These are phyloP conservation scores for Nectriaceae sp. DNA, from an alignment of 2,329 filamentous ascomycete genomes.

Conservation along the genomic window DNA sequence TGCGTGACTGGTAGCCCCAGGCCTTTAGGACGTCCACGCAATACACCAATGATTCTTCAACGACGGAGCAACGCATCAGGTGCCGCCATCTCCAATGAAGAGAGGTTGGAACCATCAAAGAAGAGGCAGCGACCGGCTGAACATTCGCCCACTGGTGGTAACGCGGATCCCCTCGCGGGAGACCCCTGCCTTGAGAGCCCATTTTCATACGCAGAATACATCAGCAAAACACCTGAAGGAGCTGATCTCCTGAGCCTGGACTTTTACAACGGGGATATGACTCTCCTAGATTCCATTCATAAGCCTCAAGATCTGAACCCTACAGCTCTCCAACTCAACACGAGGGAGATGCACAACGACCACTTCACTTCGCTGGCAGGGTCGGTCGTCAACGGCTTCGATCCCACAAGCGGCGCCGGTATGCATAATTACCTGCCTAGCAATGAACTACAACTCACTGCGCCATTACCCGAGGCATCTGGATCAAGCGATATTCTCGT, in stretches of 20 bases:
- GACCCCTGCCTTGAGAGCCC: no score
- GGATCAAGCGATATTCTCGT: constrained; percentile 3
- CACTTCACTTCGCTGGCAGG: not conserved
- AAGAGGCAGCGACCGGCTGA: not conserved
- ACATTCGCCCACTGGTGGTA: no score
- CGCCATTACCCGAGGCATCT: constrained; percentile 4
- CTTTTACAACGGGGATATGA: constrained; percentile 1
- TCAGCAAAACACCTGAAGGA: constrained; percentile 3
- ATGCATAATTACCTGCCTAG: constrained; percentile 1
- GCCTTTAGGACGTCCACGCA: constrained; percentile 11
- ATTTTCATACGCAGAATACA: constrained; percentile 4
- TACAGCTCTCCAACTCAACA: not conserved
- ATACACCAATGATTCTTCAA: not conserved
- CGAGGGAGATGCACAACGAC: not conserved
- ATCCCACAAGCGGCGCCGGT: constrained; percentile 6
- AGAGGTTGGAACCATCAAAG: not conserved
- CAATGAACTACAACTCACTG: constrained; percentile 3
- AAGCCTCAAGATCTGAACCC: constrained; percentile 3
- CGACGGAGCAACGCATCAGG: not conserved
- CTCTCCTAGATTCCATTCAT: constrained; percentile 1
- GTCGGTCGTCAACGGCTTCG: constrained; percentile 1
- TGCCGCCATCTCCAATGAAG: not conserved
- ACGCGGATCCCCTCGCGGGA: no score
- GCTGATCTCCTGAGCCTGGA: constrained; percentile 6
- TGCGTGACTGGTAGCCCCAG: constrained; percentile 12